Evolutionary conservation across 164 flowering plant genomes (phyloP), one percentile per base, ranked within the genome.

Genomic region (Cinnamomum chago): DNA sequence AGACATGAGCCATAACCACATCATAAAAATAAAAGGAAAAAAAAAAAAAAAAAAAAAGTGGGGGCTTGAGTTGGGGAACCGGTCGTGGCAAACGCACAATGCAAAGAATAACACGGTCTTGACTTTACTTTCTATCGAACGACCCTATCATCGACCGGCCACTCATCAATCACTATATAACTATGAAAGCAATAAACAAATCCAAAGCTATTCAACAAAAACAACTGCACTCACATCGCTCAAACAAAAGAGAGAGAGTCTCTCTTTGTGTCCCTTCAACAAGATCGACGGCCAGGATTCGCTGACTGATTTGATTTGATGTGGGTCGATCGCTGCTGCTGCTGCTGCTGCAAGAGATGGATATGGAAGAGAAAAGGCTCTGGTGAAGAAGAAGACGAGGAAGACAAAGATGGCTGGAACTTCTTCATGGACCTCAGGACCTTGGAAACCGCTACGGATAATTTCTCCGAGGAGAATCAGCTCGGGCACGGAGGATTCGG

Each of bases 401-500:
- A 69, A 2, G 80, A 50, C 3, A 72, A 17, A 0, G 84, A 70
- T 2, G 68, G 81, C 0, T 73, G 47, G 23, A 81, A 76, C 52
- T 80, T 91, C 81, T 85, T 93, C 81, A 90, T 84, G 81, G 83
- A 81, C 40, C 88, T 89, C 72, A 79, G 70, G 9, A 73, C 84
- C 47, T 82, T 91, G 12, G 83, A 93, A 72, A 28, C 87, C 62
- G 98, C 97, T 28, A 93, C 98, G 15, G 85, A 87, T 72, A 85
- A 81, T 78, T 93, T 91, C 88, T 87, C 95, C 60, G 95, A 93
- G 2, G 33, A 79, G 51, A 93, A 91, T 70, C 81, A 67, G 82
- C 91, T 93, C 62, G 98, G 98, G 2, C 89, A 79, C 14, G 98
- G 98, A 7, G 97, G 98, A 1, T 91, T 91, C 58, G 98, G 98